phyloP scores from a whole-genome alignment of 2,329 filamentous ascomycete species.

The Penicillium concentricum region DNA sequence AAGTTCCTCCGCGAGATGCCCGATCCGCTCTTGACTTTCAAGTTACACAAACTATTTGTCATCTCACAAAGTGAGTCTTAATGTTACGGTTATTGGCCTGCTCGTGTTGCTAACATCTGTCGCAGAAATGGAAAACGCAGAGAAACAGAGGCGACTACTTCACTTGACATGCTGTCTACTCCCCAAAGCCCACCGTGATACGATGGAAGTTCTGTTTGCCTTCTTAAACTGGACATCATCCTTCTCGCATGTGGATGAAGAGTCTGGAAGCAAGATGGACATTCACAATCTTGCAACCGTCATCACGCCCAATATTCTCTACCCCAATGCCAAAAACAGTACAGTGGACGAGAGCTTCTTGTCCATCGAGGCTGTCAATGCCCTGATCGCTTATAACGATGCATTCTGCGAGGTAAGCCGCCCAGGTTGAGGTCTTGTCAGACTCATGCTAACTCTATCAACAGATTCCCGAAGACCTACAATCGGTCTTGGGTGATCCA shows the following conservation, averaged over 20 bases:
- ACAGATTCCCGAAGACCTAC: slow-evolving; percentile 89
- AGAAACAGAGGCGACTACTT: slow-evolving; percentile 78
- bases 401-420: slow-evolving; percentile 92
- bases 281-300: slow-evolving; percentile 96
- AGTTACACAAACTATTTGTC: slow-evolving; percentile 88
- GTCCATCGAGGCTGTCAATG: slow-evolving; percentile 89
- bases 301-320: slow-evolving; percentile 92
- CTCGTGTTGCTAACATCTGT: slow-evolving; percentile 9
- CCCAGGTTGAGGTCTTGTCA: background rate
- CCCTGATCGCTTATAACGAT: slow-evolving; percentile 88
- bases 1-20: slow-evolving; percentile 93
- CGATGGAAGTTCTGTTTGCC: slow-evolving; percentile 89
- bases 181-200: slow-evolving; percentile 88
- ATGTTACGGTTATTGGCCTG: slow-evolving; percentile 12
- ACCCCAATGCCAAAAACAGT: slow-evolving; percentile 65
- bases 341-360: slow-evolving; percentile 87
- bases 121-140: slow-evolving; percentile 72
- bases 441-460: background rate
- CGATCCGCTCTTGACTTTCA: slow-evolving; percentile 91
- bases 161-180: slow-evolving; percentile 90
- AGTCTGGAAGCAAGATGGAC: slow-evolving; percentile 98
- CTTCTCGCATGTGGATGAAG: slow-evolving; percentile 95
- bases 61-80: slow-evolving; percentile 70
- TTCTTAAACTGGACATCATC: slow-evolving; percentile 98
- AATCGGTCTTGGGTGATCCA: slow-evolving; percentile 80